These are phyloP conservation scores for Paracamarosporium sp. DNA, from an alignment of 2,329 filamentous ascomycete species.

Conservation along the genomic window DNA sequence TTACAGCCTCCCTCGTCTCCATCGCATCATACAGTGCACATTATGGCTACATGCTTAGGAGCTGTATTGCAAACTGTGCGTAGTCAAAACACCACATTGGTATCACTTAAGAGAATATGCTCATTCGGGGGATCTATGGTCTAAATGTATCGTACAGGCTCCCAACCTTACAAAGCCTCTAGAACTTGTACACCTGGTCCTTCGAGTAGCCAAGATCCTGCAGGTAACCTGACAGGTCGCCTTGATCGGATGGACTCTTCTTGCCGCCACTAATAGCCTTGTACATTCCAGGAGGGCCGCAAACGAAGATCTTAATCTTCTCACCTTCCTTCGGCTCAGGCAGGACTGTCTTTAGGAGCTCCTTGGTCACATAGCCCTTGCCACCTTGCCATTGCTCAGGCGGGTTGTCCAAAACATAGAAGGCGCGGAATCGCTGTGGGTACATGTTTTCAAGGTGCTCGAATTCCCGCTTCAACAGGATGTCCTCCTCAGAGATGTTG, in stretches of 20 bases:
- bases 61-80: no score
- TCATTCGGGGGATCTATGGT: constrained; percentile 8
- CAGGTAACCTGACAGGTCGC: constrained; percentile 81
- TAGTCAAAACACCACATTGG: background rate
- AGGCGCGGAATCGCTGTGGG: constrained; percentile 92
- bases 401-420: constrained; percentile 89
- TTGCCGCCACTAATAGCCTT: constrained; percentile 90
- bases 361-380: constrained; percentile 86
- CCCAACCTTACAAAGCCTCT: constrained; percentile 15
- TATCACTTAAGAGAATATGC: background rate
- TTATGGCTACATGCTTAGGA: no score
- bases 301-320: constrained; percentile 97
- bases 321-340: constrained; percentile 84
- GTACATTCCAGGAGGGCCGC: constrained; percentile 90
- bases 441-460: constrained; percentile 91
- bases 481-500: constrained; percentile 88
- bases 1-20: no score
- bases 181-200: constrained; percentile 90
- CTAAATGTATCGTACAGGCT: constrained; percentile 28
- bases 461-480: constrained; percentile 86
- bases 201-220: constrained; percentile 83
- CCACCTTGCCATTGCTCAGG: constrained; percentile 78
- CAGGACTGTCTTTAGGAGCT: constrained; percentile 91
- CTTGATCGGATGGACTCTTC: constrained; percentile 92
- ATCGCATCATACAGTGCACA: no score